Conservation (phyloP, 441 rosid genomes). For the Erodium trifolium region DNA sequence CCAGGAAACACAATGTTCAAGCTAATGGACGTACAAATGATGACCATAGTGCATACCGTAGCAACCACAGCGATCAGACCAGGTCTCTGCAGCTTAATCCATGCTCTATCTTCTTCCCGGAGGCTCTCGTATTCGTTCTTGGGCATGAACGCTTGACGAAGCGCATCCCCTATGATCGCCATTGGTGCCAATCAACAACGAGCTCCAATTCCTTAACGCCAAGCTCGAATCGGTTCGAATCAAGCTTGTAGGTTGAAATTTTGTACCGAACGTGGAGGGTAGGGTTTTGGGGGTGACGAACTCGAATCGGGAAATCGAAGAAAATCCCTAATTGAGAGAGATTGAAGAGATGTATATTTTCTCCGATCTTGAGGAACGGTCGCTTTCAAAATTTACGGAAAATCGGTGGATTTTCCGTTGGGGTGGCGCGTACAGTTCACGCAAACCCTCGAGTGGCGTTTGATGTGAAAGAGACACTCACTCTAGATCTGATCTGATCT, state of each 20-base stretch:
- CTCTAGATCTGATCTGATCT: background rate
- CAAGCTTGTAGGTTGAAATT: slow-evolving; percentile 4
- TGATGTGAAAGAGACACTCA: background rate
- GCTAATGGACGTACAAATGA: slow-evolving; percentile 51
- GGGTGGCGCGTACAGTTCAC: background rate
- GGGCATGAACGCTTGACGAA: slow-evolving; percentile 85
- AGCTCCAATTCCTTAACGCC: background rate
- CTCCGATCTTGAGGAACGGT: background rate
- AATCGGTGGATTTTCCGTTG: background rate
- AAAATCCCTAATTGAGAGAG: background rate
- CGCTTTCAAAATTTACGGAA: background rate
- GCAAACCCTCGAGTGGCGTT: background rate
- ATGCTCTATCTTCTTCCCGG: slow-evolving; percentile 68
- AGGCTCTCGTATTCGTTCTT: slow-evolving; percentile 74
- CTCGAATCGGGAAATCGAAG: background rate
- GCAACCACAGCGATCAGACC: slow-evolving; percentile 23
- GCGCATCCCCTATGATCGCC: slow-evolving; percentile 75
- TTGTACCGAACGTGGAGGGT: background rate
- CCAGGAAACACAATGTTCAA: slow-evolving; percentile 68
- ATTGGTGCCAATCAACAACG: slow-evolving; percentile 17
- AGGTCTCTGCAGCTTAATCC: slow-evolving; percentile 66
- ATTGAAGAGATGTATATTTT: background rate
- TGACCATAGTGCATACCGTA: slow-evolving; percentile 34
- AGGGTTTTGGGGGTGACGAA: background rate
- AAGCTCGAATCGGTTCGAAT: background rate